Base-by-base conservation (phyloP, 2,329 filamentous ascomycete genomes). In the Venturia pyrina region DNA sequence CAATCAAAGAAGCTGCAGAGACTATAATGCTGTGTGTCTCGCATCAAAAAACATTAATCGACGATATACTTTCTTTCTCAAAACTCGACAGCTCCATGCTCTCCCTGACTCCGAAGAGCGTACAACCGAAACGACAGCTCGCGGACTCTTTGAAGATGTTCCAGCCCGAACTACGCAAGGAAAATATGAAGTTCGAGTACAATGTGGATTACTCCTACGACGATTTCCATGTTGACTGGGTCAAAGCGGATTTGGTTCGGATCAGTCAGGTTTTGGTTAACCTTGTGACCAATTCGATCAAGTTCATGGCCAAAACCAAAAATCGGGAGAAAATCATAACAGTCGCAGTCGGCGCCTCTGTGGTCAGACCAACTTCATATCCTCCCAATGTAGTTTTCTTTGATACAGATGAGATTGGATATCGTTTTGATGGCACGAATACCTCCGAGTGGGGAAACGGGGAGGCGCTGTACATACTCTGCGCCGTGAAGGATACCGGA, bases 401-500 rank as follows among this genome's bases (percentile, higher is more conserved):
- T 68, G 71, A 71, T 21, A 70, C 72, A 5, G 75, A 76, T 5
- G 72, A 76, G 6, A 66, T 73, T 0, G 68, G 72, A 0, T 75
- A 76, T 28, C 75, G 76, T 11, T 73, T 78, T 24, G 78, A 80
- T 67, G 75, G 75, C 0, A 80, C 78, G 1, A 74, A 73, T 66
- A 73, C 71, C 3, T 67, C 70, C 0, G 78, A 79, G 28, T 80
- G 78, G 78, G 57, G 62, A 4, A 46, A 67, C 34, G 65, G 60
- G 8, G 34, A 53, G 50, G 46, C 41, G 17, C 21, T 67, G 40
- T 86, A 80, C 70, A 79, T 89, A 34, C 78, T 83, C 57, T 83
- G 89, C 64, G 82, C 85, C 61, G 85, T 90, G 46, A 81, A 83
- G 68, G 87, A 89, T 70, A 88, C 86, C 0, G 87, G 87, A 6